phyloP scores from a whole-genome alignment of 2,329 filamentous ascomycete species.

The Neofusicoccum cordaticola region DNA sequence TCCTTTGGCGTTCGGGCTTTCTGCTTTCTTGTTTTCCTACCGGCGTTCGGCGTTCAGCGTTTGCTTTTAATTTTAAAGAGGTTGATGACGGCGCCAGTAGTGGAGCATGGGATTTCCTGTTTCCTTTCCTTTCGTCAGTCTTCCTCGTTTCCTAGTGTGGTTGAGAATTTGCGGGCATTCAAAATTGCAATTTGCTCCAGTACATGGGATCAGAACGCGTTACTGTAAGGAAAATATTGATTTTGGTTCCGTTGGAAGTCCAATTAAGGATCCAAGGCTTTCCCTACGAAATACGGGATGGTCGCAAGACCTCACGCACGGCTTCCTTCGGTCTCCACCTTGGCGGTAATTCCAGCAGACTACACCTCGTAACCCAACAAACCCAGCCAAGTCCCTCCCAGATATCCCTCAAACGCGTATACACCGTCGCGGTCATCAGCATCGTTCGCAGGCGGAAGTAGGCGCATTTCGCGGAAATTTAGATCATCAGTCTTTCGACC shows the following conservation, averaged over 20 bases:
- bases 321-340: neutral
- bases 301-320: neutral
- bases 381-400: neutral
- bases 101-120: neutral
- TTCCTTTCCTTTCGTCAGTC: neutral
- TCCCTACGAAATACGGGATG: neutral
- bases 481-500: constrained; percentile 94
- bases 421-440: neutral
- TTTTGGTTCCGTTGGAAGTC: neutral
- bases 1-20: neutral
- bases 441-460: neutral
- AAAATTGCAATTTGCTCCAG: neutral
- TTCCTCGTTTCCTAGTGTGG: neutral
- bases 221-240: neutral
- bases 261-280: constrained; percentile 14
- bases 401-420: neutral
- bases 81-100: neutral
- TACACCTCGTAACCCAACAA: neutral
- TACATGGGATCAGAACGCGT: neutral
- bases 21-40: neutral
- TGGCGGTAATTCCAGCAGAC: neutral
- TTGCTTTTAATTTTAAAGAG: neutral
- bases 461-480: constrained; percentile 19
- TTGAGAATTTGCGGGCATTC: neutral
- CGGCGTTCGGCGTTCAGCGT: neutral